These are phyloP conservation scores for Athelia psychrophila DNA, from an alignment of 1,284 basidiomycete species.

Conservation along the genomic window DNA sequence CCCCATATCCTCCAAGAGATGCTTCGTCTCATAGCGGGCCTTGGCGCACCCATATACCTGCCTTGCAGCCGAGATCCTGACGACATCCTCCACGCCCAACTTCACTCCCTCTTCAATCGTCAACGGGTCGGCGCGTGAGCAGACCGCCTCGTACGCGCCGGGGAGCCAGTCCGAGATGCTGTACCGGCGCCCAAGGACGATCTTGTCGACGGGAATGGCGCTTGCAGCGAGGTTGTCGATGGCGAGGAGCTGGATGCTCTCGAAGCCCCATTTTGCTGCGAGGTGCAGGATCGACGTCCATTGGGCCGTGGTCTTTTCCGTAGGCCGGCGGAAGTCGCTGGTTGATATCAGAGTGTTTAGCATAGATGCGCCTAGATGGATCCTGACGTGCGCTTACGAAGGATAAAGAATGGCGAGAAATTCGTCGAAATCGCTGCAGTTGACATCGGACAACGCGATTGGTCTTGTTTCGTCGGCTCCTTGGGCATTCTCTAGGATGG, in stretches of 20 bases:
- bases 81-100: neutral
- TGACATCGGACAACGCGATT: constrained; percentile 2
- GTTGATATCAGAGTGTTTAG: neutral
- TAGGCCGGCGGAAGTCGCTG: neutral
- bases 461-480: too few species aligned
- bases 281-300: constrained; percentile 1
- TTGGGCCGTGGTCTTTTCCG: neutral
- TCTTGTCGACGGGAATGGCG: neutral
- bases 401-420: constrained; percentile 7
- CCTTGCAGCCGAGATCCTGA: neutral
- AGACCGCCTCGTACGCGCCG: neutral
- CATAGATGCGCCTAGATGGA: neutral
- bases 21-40: neutral
- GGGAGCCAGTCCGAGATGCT: neutral
- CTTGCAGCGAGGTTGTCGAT: neutral
- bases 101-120: neutral
- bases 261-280: neutral
- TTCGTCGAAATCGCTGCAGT: constrained; percentile 4
- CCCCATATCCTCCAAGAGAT: too few species aligned
- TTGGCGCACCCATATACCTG: too few species aligned
- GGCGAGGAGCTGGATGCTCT: neutral
- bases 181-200: neutral
- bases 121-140: neutral
- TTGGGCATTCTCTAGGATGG: neutral
- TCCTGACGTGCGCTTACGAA: constrained; percentile 1